Evolutionary conservation across 306 rosid genomes (phyloP).

Genomic region (Phaseolus lunatus): DNA sequence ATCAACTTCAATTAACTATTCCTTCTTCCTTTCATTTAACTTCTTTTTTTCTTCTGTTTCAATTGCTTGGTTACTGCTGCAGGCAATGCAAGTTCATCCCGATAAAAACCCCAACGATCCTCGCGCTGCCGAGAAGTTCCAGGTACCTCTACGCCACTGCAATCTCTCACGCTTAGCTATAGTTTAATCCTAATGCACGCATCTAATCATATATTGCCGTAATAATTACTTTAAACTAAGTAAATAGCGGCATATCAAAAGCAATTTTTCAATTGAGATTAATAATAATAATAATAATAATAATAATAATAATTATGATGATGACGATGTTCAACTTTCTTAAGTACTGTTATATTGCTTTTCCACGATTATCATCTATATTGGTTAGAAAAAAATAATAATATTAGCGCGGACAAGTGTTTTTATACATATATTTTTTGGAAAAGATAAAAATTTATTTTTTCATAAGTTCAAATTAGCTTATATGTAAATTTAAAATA

Average conservation of each 20-base stretch:
- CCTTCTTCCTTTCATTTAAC: neutral
- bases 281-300: too few relatives aligned
- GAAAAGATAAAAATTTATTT: too few relatives aligned
- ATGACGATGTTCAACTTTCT: neutral
- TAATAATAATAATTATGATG: too few relatives aligned
- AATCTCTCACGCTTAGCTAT: neutral
- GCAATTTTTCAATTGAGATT: neutral
- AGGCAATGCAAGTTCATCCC: slow-evolving; percentile 98
- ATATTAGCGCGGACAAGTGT: too few relatives aligned
- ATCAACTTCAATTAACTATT: neutral
- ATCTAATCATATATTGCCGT: neutral
- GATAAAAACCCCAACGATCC: slow-evolving; percentile 93
- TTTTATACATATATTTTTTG: too few relatives aligned
- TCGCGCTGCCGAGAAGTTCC: slow-evolving; percentile 82
- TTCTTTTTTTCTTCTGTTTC: neutral
- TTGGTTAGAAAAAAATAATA: too few relatives aligned
- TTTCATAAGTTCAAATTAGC: too few relatives aligned
- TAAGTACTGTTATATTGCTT: neutral
- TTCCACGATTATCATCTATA: neutral
- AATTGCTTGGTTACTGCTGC: neutral
- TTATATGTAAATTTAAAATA: too few relatives aligned
- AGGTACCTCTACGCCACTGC: slow-evolving; percentile 19
- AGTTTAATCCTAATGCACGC: neutral
- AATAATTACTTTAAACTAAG: neutral
- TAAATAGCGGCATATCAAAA: neutral